A percentile compares a stretch with the other conserved stretches of the same genome.
Evolutionary conservation across 2,329 filamentous ascomycete species (phyloP).

Genomic region (Plectosphaerella cucumerina): DNA sequence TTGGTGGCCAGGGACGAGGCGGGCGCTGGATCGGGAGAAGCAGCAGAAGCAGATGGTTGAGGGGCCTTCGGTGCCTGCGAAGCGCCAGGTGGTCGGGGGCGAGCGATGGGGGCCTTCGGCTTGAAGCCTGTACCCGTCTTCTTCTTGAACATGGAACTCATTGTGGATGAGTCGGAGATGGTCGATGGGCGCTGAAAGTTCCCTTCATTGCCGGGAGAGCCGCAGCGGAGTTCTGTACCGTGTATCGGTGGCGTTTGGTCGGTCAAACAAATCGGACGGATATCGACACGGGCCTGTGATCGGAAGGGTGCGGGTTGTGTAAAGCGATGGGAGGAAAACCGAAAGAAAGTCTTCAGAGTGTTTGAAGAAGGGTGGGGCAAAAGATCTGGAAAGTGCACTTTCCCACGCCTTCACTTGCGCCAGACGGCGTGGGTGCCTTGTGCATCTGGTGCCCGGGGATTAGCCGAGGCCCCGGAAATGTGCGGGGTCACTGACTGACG

Average conservation of each 20-base stretch:
- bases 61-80: constrained; percentile 25
- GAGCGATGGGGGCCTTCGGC: constrained; percentile 59
- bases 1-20: too few relatives aligned
- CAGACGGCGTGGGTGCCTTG: too few relatives aligned
- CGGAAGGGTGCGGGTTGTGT: too few relatives aligned
- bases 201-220: constrained; percentile 2
- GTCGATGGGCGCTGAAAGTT: not conserved
- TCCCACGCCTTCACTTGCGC: too few relatives aligned
- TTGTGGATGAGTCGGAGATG: constrained; percentile 28
- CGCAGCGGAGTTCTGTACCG: not conserved
- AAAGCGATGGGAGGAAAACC: constrained; percentile 1
- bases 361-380: not conserved
- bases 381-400: too few relatives aligned
- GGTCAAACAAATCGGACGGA: too few relatives aligned
- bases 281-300: too few relatives aligned
- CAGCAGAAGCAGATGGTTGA: not conserved
- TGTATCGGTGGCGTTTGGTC: not conserved
- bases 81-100: constrained; percentile 42
- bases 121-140: constrained; percentile 60
- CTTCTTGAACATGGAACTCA: constrained; percentile 69
- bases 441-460: constrained; percentile 17
- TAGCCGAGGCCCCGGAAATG: constrained; percentile 20
- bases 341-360: not conserved
- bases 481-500: constrained; percentile 1
- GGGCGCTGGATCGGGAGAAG: not conserved